These are phyloP conservation scores for Neocucurbitaria cava DNA, from an alignment of 2,329 filamentous ascomycete genomes.

Conservation along the genomic window DNA sequence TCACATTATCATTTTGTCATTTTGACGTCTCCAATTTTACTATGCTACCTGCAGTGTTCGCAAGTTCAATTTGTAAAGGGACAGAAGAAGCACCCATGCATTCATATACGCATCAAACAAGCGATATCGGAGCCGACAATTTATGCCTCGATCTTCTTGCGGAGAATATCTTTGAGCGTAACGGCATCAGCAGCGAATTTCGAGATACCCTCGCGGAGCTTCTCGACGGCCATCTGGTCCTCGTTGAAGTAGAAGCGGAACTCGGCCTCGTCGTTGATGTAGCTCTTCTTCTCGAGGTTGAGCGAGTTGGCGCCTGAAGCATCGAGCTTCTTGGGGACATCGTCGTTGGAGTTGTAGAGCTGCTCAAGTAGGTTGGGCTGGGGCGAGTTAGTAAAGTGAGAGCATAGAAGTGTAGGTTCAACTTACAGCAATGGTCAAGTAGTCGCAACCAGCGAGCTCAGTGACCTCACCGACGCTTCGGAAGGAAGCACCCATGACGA, in stretches of 20 bases:
- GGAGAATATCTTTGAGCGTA: constrained; percentile 90
- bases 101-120: constrained; percentile 29
- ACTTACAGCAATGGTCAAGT: constrained; percentile 94
- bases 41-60: constrained; percentile 18
- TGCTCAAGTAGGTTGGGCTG: constrained; percentile 93
- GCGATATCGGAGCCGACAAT: constrained; percentile 34
- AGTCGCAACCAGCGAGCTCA: constrained; percentile 97
- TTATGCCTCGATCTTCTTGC: constrained; percentile 74
- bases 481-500: constrained; percentile 99
- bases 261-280: constrained; percentile 84
- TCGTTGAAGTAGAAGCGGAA: constrained; percentile 99
- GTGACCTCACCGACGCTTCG: constrained; percentile 95
- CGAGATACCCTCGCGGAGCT: constrained; percentile 98
- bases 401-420: not conserved
- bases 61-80: constrained; percentile 8
- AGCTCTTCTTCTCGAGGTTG: constrained; percentile 85
- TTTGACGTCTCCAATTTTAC: constrained; percentile 29
- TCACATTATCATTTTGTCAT: constrained; percentile 12
- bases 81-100: constrained; percentile 17
- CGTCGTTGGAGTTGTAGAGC: constrained; percentile 80
- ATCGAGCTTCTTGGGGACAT: constrained; percentile 93
- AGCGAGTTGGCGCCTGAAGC: constrained; percentile 69
- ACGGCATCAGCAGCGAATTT: constrained; percentile 97
- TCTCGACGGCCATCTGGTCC: constrained; percentile 99
- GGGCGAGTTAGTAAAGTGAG: constrained; percentile 17